Base-by-base conservation (phyloP, 192 early-diverging fungal genomes). In the Diversispora eburnea region DNA sequence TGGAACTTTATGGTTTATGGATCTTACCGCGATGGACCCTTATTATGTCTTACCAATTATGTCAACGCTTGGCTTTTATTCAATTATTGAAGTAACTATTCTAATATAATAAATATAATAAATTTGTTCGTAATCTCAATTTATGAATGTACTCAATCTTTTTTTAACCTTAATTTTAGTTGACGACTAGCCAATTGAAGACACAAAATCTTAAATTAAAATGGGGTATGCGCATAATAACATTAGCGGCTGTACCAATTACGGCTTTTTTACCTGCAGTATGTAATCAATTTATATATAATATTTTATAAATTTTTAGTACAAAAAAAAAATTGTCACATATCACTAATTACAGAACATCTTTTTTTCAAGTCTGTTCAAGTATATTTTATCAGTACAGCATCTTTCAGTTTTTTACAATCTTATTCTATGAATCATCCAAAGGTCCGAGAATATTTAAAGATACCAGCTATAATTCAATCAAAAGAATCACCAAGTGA, bases 1-100 rank as follows among this genome's bases (percentile, higher is more conserved):
- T 19, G 95, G 95, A 42, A 57, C 90, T 2, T 71, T 77, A 54
- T 99, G 95, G 94, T 91, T 99, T 77, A 87, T 86, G 3, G 90
- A 99, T 82, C 74, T 99, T 84, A 84, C 92, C 0, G 72, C 83
- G 13, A 76, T 86, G 55, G 97, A 99, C 77, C 94, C 95, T 43
- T 87, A 85, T 19, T 92, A 88, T 70, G 83, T 94, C 54, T 83
- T 99, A 67, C 97, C 97, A 3, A 79, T 90, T 9, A n/a, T 89
- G 0, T 90, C 91, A 25, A 85, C 85, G 41, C 52, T 84, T 39
- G 84, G 86, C 42, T 91, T 96, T 79, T 78, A 96, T 74, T 81
- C 81, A 25, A 85, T 89, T 20, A 87, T 97, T 69, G 89, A 93
- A 77, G 67, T 89, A 69, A 81, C 7, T 43, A 55, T 45, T 10